Evolutionary conservation across 352 stramenopile species (phyloP).

Genomic region (Peronosclerospora sorghi): DNA sequence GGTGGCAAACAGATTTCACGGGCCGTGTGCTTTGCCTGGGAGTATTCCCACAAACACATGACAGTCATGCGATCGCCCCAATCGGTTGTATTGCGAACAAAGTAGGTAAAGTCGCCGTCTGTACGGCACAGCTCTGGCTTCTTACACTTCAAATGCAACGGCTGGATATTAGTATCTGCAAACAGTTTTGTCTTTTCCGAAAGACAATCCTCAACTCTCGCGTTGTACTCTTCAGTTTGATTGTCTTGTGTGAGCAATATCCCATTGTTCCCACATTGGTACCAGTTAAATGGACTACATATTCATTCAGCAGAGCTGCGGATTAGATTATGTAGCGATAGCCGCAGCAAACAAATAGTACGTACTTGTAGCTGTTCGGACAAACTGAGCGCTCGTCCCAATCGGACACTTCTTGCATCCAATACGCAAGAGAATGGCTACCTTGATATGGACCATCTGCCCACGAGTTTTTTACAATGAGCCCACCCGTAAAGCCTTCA

Average conservation of each 20-base stretch:
- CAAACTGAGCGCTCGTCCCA: conserved; percentile 64
- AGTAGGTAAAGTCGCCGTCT: conserved; percentile 57
- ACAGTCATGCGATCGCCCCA: conserved; percentile 77
- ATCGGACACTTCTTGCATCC: conserved; percentile 57
- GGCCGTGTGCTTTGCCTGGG: conserved; percentile 24
- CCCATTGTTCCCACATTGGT: conserved; percentile 60
- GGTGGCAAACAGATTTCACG: conserved; percentile 59
- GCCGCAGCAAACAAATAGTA: conserved; percentile 4
- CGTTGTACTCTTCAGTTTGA: conserved; percentile 31
- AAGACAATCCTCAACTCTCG: conserved; percentile 43
- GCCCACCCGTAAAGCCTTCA: conserved; percentile 49
- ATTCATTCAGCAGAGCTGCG: conserved; percentile 3
- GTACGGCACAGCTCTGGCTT: conserved; percentile 40
- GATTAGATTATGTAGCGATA: neutral
- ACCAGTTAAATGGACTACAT: conserved; percentile 68
- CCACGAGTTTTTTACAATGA: conserved; percentile 77
- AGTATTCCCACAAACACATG: conserved; percentile 80
- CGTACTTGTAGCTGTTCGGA: conserved; percentile 77
- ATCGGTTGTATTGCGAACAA: conserved; percentile 69
- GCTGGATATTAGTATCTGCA: conserved; percentile 60
- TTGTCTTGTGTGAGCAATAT: conserved; percentile 28
- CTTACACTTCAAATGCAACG: conserved; percentile 53
- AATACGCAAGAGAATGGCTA: conserved; percentile 62
- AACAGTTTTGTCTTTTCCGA: conserved; percentile 57
- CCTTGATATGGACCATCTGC: conserved; percentile 51